Percentiles rank a stretch among this genome's conserved stretches.
Evolutionary conservation across 495 filamentous ascomycete genomes (phyloP).

Genomic region (Umbilicaria muhlenbergii): DNA sequence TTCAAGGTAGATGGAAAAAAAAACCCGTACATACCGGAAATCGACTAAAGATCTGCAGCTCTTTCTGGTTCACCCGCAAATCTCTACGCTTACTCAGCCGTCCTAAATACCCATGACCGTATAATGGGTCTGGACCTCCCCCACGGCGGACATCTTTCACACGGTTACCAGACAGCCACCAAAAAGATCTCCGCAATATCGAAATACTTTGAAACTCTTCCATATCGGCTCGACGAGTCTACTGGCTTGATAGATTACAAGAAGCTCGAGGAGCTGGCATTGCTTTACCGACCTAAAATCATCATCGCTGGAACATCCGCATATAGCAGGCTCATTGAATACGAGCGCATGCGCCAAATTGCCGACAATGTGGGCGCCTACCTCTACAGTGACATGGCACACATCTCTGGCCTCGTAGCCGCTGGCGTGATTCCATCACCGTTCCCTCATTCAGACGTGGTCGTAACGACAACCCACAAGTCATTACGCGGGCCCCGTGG

Average conservation of each 20-base stretch:
- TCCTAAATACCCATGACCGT: constrained; percentile 82
- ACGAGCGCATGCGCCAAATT: constrained; percentile 71
- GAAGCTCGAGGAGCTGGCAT: constrained; percentile 68
- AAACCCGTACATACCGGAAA: background rate
- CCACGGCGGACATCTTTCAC: constrained; percentile 91
- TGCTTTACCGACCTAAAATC: constrained; percentile 83
- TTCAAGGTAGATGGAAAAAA: constrained; percentile 53
- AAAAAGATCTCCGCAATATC: constrained; percentile 98
- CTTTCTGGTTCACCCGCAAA: constrained; percentile 94
- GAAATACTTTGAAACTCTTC: constrained; percentile 96
- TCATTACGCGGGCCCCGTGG: constrained; percentile 86
- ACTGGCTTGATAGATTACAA: constrained; percentile 93
- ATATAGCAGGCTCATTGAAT: constrained; percentile 90
- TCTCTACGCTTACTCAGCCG: constrained; percentile 84
- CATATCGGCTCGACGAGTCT: constrained; percentile 77
- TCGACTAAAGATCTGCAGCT: constrained; percentile 36
- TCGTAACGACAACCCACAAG: constrained; percentile 98
- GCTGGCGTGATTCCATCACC: constrained; percentile 79
- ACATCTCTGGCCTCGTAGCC: constrained; percentile 87
- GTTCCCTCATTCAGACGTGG: constrained; percentile 81
- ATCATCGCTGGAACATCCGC: constrained; percentile 91
- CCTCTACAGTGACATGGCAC: constrained; percentile 91
- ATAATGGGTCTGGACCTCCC: constrained; percentile 96
- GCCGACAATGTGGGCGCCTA: constrained; percentile 85
- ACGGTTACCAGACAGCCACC: constrained; percentile 92